A percentile compares a stretch with the other conserved stretches of the same genome.
Evolutionary conservation across 306 rosid genomes (phyloP).

Genomic region (Vigna angularis): DNA sequence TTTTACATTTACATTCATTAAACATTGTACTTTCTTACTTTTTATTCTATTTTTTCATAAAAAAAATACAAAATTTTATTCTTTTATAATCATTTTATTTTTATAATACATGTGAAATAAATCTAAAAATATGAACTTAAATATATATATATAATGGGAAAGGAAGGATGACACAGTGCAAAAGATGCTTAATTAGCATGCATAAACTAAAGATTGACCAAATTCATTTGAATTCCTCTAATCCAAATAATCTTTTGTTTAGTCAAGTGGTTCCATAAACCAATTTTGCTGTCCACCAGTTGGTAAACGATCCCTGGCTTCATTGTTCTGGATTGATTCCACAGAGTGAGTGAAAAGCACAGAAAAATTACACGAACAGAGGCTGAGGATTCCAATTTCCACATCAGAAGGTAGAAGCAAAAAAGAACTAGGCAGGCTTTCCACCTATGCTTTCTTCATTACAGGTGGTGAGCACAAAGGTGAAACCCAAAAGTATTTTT

Average conservation of each 20-base stretch:
- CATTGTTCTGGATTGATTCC: background rate
- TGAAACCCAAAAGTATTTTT: slow-evolving; percentile 17
- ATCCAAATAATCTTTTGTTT: background rate
- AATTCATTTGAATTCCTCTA: slow-evolving; percentile 45
- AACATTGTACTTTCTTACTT: no score
- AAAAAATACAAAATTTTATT: no score
- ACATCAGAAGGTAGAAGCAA: background rate
- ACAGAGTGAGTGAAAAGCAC: background rate
- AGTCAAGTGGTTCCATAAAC: slow-evolving; percentile 38
- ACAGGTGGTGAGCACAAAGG: slow-evolving; percentile 40
- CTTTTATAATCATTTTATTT: no score
- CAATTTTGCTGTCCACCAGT: slow-evolving; percentile 5
- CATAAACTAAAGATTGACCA: slow-evolving; percentile 34
- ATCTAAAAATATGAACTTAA: no score
- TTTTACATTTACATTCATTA: no score
- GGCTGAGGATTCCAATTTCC: slow-evolving; percentile 40
- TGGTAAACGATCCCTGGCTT: slow-evolving; percentile 23
- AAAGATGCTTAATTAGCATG: slow-evolving; percentile 18
- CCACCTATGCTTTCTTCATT: background rate
- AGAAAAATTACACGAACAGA: background rate
- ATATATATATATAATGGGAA: no score
- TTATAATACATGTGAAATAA: no score
- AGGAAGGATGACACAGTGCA: background rate
- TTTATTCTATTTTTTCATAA: no score
- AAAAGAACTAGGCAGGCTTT: slow-evolving; percentile 40